Evolutionary conservation across 257 asterid genomes (phyloP).

Genomic region (Solanum verrucosum): DNA sequence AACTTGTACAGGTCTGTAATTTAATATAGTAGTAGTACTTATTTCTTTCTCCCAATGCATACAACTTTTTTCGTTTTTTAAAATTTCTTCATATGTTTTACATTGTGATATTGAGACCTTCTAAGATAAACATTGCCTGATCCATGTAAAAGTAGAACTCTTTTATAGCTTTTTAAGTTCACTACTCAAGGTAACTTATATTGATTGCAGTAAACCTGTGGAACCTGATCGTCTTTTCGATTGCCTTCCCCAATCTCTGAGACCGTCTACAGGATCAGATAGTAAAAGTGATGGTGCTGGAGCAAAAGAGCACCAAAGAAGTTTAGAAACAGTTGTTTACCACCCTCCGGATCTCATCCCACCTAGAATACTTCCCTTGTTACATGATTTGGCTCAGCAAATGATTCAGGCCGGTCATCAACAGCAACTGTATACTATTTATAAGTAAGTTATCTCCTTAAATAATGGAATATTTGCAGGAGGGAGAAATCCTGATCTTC

Average conservation of each 20-base stretch:
- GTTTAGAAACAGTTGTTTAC: constrained; percentile 46
- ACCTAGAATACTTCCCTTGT: constrained; percentile 63
- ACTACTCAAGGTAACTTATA: background rate
- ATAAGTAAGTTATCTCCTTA: constrained; percentile 33
- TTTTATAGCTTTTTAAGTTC: background rate
- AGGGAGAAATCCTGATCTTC: background rate
- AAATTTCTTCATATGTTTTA: background rate
- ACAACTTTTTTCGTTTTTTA: background rate
- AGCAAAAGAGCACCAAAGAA: constrained; percentile 47
- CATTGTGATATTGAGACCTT: background rate
- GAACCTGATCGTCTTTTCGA: constrained; percentile 90
- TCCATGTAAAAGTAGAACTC: background rate
- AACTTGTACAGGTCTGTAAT: constrained; percentile 55
- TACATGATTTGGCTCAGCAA: constrained; percentile 58
- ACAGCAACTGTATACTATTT: constrained; percentile 51
- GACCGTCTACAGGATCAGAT: constrained; percentile 62
- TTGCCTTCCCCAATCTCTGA: constrained; percentile 76
- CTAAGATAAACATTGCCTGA: background rate
- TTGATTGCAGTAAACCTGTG: constrained; percentile 74
- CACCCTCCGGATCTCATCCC: constrained; percentile 78
- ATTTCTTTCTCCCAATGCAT: background rate
- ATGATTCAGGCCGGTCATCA: constrained; percentile 82
- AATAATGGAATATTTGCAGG: background rate
- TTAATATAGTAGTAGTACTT: background rate
- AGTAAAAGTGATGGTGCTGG: constrained; percentile 35